Evolutionary conservation across 495 filamentous ascomycete species (phyloP), one percentile per base, ranked within the genome.

Genomic region (Aspergillus ostianus): DNA sequence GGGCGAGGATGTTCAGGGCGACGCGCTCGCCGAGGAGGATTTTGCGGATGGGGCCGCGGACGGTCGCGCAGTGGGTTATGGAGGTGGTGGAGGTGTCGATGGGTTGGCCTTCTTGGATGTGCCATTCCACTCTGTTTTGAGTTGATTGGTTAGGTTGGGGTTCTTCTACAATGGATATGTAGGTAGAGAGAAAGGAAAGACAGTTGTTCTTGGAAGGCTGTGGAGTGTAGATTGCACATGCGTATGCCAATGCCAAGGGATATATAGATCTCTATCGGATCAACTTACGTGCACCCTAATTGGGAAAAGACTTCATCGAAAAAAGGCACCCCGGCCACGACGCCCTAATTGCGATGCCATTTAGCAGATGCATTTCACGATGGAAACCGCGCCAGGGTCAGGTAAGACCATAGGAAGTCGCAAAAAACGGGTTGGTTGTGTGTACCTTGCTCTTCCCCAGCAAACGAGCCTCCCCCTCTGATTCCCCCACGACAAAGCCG

Each of bases 221-320:
- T 32, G 8, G 29, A 32, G 23, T 26, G 4, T 26, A 26, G 23
- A 26, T 26, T 26, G 23, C 2, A 26, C 23, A 4, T 26, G 23
- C 10, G 6, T 10, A 32, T 32, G n/a, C n/a, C n/a, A n/a, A 10
- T 10, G 3, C 29, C 36, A 59, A 55, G 20, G 18, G 7, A 10
- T 6, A 47, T 29, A 13, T 46, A 47, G 27, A 52, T 29, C 10
- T 46, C 10, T 15, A 44, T 17, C 41, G 21, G 10, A 32, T 52
- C 32, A 26, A 71, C 82, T 56, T 76, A 86, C 80, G 77, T 85
- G 86, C 95, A 98, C 29, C 87, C 91, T 57, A 92, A 82, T 76
- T 98, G 93, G 18, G 78, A 70, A 70, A 98, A 98, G 29, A 98
- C 89, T 70, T 98, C 94, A 68, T 93, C 82, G 77, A 98, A 93